Evolutionary conservation across 139 green algal species (phyloP), one percentile per base, ranked within the genome.

Genomic region (Haematococcus sp.): DNA sequence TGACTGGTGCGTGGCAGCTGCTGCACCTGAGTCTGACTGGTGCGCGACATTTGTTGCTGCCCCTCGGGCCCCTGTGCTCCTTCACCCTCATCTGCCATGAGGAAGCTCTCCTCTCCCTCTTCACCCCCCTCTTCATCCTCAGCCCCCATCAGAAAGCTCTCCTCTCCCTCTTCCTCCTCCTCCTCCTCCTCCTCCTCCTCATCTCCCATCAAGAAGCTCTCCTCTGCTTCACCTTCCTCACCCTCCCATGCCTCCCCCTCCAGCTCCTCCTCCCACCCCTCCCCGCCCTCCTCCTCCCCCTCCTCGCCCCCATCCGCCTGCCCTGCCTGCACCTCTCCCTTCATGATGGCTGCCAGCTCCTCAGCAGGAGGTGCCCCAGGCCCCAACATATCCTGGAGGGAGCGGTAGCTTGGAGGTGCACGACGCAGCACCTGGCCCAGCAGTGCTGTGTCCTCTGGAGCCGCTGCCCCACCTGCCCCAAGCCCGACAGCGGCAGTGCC

Each of bases 121-220:
- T 65, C n/a, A 22, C 22, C 34, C 4, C 25, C 58, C 58, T 4
- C 23, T 30, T 34, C 23, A 22, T 34, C 58, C n/a, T 65, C 58
- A 19, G 15, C 58, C 9, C 4, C 23, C 23, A 40, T 9, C n/a
- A 65, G 30, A n/a, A 65, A 65, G 11, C 11, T 40, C 40, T 49
- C 40, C 40, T 49, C n/a, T n/a, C n/a, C n/a, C n/a, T n/a, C 40
- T n/a, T 30, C 58, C 30, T 34, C 58, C 11, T 65, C 58, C 25
- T 65, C 25, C 58, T 65, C 58, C 58, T 65, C 58, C 30, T 33
- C 58, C 30, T 65, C 58, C 15, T 61, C 52, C 52, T 49, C 40
- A 7, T 49, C 40, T 11, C 11, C 40, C 40, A 19, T 11, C 40
- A 49, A 19, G 7, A 49, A 7, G 40, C 11, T 49, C 7, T 11